Conservation (phyloP, 2,329 filamentous ascomycete genomes). For the Cercospora sp. region DNA sequence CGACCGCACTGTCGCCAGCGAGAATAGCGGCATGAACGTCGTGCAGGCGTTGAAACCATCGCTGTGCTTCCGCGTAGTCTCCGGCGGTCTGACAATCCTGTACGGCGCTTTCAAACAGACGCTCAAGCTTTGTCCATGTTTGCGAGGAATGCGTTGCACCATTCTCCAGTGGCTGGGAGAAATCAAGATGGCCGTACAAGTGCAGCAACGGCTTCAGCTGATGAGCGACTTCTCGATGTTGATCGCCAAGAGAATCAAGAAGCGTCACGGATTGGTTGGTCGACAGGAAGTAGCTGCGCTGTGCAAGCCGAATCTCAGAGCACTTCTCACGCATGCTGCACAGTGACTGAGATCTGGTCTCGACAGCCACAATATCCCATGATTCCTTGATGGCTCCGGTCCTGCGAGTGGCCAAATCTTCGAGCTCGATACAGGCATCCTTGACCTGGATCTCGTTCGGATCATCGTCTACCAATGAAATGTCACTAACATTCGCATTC, state of each 20-base stretch:
- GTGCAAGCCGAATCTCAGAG: not conserved
- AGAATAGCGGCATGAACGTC: conserved; percentile 18
- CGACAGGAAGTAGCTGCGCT: not conserved
- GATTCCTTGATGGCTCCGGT: conserved; percentile 9
- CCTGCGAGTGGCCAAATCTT: conserved; percentile 20
- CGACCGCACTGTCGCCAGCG: not conserved
- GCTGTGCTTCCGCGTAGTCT: conserved; percentile 79
- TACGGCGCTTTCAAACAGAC: conserved; percentile 71
- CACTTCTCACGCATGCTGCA: conserved; percentile 16
- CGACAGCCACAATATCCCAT: conserved; percentile 20
- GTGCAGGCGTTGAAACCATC: conserved; percentile 48
- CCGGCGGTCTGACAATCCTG: conserved; percentile 74
- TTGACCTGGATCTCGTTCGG: conserved; percentile 9
- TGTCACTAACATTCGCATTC: not conserved
- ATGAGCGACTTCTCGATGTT: not conserved
- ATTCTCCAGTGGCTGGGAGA: not conserved
- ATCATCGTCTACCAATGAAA: not conserved
- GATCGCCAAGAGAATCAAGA: not conserved
- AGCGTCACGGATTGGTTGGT: not conserved
- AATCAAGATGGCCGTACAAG: conserved; percentile 3
- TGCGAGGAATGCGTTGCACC: not conserved
- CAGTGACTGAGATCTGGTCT: not conserved
- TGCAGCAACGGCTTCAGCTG: conserved; percentile 11
- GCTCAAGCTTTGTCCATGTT: conserved; percentile 18
- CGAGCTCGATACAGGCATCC: conserved; percentile 25